Percentiles rank a stretch among this genome's conserved stretches.
Conservation (phyloP, 768 basidiomycete genomes). For the Neoboletus magnificus region DNA sequence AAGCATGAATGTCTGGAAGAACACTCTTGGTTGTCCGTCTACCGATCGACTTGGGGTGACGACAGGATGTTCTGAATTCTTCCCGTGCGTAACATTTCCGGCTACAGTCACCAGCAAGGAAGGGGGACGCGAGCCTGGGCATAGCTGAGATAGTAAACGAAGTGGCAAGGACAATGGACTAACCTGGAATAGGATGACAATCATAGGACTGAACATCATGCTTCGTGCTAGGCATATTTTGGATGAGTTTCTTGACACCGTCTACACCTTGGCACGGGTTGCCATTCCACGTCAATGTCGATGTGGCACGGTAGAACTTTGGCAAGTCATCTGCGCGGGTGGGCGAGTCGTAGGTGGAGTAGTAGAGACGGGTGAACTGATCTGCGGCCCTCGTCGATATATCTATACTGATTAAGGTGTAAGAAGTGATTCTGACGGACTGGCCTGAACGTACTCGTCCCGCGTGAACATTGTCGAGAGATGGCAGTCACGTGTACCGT, state of each 20-base stretch:
- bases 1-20: conserved; percentile 85
- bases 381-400: conserved; percentile 83
- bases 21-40: conserved; percentile 80
- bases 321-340: conserved; percentile 75
- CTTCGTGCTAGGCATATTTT: conserved; percentile 73
- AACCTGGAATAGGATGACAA: conserved; percentile 87
- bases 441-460: conserved; percentile 49
- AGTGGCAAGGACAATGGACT: conserved; percentile 10
- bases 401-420: conserved; percentile 58
- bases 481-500: conserved; percentile 14
- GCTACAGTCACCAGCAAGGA: conserved; percentile 77
- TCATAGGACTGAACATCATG: conserved; percentile 88
- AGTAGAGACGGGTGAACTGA: conserved; percentile 79
- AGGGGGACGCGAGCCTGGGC: conserved; percentile 71
- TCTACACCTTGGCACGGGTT: conserved; percentile 72
- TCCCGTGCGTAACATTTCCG: conserved; percentile 73
- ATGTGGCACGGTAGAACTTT: conserved; percentile 74
- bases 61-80: conserved; percentile 55
- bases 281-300: conserved; percentile 84
- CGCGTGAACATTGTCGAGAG: conserved; percentile 39
- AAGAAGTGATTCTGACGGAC: conserved; percentile 3
- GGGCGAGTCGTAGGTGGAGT: conserved; percentile 75
- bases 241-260: conserved; percentile 62
- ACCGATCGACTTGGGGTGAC: conserved; percentile 47
- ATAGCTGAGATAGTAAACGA: conserved; percentile 10